A percentile compares a stretch with the other conserved stretches of the same genome.
phyloP scores from a whole-genome alignment of 2,329 filamentous ascomycete species.

The Anisogramma anomala region DNA sequence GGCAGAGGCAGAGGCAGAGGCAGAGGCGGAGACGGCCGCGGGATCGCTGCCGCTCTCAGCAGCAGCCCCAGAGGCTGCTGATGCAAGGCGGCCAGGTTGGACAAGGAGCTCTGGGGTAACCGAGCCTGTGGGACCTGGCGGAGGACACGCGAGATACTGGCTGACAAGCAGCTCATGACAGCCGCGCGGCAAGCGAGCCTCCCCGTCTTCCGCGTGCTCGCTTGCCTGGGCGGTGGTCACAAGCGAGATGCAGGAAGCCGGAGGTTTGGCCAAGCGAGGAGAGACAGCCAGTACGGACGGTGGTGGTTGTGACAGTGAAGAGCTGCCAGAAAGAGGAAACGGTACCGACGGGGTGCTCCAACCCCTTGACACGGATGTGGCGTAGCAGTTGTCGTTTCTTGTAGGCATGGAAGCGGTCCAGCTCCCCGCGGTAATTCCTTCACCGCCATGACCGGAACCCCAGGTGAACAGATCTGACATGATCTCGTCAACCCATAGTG shows the following conservation, averaged over 20 bases:
- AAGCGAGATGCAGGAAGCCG: constrained; percentile 1
- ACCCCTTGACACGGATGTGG: no score
- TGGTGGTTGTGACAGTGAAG: background rate
- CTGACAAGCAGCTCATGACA: constrained; percentile 13
- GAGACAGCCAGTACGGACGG: background rate
- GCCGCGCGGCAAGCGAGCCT: constrained; percentile 1
- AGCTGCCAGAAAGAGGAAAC: no score
- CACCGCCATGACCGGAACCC: background rate
- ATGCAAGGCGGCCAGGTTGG: constrained; percentile 16
- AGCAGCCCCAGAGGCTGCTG: constrained; percentile 5
- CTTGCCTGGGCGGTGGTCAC: background rate
- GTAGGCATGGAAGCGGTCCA: background rate
- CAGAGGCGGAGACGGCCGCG: background rate
- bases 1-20: no score
- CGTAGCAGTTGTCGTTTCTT: background rate
- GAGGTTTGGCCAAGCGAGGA: background rate
- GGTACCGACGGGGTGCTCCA: no score
- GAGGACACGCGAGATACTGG: constrained; percentile 18
- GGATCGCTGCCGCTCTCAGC: background rate
- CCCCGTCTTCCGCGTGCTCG: no score
- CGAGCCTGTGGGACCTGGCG: constrained; percentile 21
- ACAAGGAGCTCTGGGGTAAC: constrained; percentile 19
- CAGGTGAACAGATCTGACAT: background rate
- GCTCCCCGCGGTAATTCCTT: background rate
- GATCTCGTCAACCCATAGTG: background rate